Base-by-base conservation (phyloP, 768 basidiomycete species). In the Clavulina sp. region DNA sequence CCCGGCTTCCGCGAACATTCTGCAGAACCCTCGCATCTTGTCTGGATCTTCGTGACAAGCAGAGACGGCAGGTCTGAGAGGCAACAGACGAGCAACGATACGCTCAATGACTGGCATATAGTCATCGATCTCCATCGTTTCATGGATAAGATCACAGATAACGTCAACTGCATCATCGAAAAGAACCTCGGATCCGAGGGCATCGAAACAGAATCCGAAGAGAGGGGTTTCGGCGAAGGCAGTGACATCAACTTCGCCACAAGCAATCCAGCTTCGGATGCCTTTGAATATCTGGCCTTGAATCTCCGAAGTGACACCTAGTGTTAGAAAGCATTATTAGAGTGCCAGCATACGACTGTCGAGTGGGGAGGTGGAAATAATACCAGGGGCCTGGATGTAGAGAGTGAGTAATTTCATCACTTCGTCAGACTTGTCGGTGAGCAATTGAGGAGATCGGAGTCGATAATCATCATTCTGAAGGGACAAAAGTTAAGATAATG, bases 101-200 rank as follows among this genome's bases (percentile, higher is more conserved):
- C 80, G 70, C 60, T 95, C 74, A 59, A 97, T 91, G 57, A 84
- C 77, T 21, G 75, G 66, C 78, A 92, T 85, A 61, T 88, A 91
- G 29, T 96, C 93, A 54, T 93, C 84, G 29, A 95, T 74, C 65
- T 99, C 95, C 65, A 96, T 92, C 0, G 95, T 97, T 64, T 99
- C 95, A 65, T 97, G 95, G 50, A 97, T 88, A 59, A 96, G 68
- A 62, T 95, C 89, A 64, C 87, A 92, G 53, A 97, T 73, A 32
- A 86, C 81, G 54, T 95, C 84, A 34, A 92, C 87, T 1, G 89
- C 92, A 4, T 81, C 65, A 59, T 99, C 95, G 62, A 97, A 97
- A n/a, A 97, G 73, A 41, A 78, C 75, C 18, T 92, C 85, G 2
- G 80, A 81, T 3, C 71, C 71, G 29, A 97, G 73, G 3, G 92